Base-by-base conservation (phyloP, 805 yeast genomes). In the Candida endomychidarum region DNA sequence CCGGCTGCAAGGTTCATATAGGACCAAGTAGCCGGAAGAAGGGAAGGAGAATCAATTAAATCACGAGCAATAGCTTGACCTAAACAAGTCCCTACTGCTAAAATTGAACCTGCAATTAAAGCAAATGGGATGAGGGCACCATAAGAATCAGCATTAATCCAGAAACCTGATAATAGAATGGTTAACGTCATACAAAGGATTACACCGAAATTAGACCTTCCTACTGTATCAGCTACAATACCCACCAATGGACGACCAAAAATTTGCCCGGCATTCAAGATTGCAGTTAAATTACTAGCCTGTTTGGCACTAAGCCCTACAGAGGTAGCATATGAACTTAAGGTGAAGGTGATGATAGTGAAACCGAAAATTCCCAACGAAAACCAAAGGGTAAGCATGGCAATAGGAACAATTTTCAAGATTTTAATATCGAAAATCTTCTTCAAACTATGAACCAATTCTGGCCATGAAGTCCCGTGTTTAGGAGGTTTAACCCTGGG, bases 191-290 rank as follows among this genome's bases (percentile, higher is more conserved):
- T 29, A 42, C 66, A 51, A n/a, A 56, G 20, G 8, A 43, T 26
- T 0, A 43, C 37, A 0, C 62, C 49, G 8, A 58, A 44, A 45
- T 77, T 78, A 39, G 65, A 50, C 20, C 78, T 60, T 1, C 84
- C 84, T 21, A 66, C 40, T 5, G 46, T 51, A 50, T 75, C 81
- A 15, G 76, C 79, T 7, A 68, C 14, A 28, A 58, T 49, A 1
- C 79, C 80, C 31, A 80, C 70, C 4, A 61, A 37, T 2, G 79
- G 63, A 27, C 85, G 60, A 4, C 84, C 84, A 16, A 76, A 49
- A 1, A 68, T 53, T 35, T 80, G 75, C 28, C 60, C 63, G 14
- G 61, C 73, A 50, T 70, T 72, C 36, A 67, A 40, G 1, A 66
- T 40, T 2, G 71, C 65, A 23, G 70, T 62, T 24, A 66, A 40